Base-by-base conservation (phyloP, 495 filamentous ascomycete species). In the Terfezia claveryi region DNA sequence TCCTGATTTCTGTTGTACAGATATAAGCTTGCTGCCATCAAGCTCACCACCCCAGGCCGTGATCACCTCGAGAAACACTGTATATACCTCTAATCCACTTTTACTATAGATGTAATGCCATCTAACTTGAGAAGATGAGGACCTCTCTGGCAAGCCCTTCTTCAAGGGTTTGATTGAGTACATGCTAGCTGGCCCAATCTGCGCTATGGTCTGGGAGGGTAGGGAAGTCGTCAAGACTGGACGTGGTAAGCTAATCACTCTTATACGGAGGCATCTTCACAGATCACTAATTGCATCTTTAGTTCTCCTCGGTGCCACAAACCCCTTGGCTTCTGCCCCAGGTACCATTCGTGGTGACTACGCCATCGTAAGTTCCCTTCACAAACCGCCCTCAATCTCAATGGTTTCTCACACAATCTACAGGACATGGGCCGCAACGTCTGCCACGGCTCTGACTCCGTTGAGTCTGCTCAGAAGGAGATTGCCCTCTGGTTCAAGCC, bases 401-500 rank as follows among this genome's bases (percentile, higher is more conserved):
- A 32, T 32, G 7, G 1, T 32, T 32, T 32, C 27, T 32, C 27
- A 32, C 27, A 38, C 20, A 16, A 32, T 49, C n/a, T 11, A 8
- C 58, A 81, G 78, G 85, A 88, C 66, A 84, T 91, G 66, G 91
- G 91, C 73, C 87, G 91, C 69, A 98, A 98, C 77, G 85, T 98
- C 72, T 95, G 91, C 81, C 91, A 98, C 79, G 91, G 91, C 68
- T 94, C 87, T 72, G 91, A 98, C 80, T 79, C 76, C 72, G 88
- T 96, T 72, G 91, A 96, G 79, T 91, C 75, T 74, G 91, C 91
- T 71, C 80, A 96, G 82, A 95, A 95, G 83, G 91, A 98, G 78
- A 98, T 98, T 68, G 82, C 77, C 62, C 81, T 95, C 66, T 98
- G 91, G 91, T 98, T 98, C 84, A 74, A 78, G 69, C 71, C 80